A percentile compares a stretch with the other conserved stretches of the same genome.
Evolutionary conservation across 2,329 filamentous ascomycete genomes (phyloP).

Genomic region (Exophiala oligosperma): DNA sequence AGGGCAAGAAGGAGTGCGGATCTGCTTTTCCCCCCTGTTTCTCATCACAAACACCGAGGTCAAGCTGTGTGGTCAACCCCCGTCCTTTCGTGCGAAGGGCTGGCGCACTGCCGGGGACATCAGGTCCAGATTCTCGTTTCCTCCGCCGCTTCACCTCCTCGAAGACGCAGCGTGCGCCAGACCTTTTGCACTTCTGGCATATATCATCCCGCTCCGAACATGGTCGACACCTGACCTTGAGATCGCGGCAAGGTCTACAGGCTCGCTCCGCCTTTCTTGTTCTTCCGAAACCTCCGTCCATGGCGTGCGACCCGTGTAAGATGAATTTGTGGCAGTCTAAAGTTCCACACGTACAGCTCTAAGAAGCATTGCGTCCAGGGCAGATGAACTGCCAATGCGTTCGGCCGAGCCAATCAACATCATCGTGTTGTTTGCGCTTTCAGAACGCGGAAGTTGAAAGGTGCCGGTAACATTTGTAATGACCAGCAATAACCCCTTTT

Average conservation of each 20-base stretch:
- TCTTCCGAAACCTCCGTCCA: not conserved
- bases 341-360: too few species aligned
- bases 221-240: conserved; percentile 7
- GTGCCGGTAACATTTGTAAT: too few species aligned
- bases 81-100: not conserved
- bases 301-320: not conserved
- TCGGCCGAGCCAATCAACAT: too few species aligned
- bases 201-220: conserved; percentile 3
- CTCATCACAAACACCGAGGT: not conserved
- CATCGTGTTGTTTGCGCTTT: too few species aligned
- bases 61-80: conserved; percentile 1
- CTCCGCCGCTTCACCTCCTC: conserved; percentile 3
- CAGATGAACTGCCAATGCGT: too few species aligned
- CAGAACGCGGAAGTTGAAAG: too few species aligned
- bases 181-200: conserved; percentile 7
- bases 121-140: conserved; percentile 1
- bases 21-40: not conserved
- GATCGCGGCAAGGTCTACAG: conserved; percentile 5
- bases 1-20: too few species aligned
- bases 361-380: too few species aligned
- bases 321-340: too few species aligned
- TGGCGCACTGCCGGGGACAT: not conserved
- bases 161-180: conserved; percentile 5
- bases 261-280: conserved; percentile 1
- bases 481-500: too few species aligned